These are phyloP conservation scores for Kluyveromyces marxianus DNA, from an alignment of 1,139 yeast genomes.

Conservation along the genomic window DNA sequence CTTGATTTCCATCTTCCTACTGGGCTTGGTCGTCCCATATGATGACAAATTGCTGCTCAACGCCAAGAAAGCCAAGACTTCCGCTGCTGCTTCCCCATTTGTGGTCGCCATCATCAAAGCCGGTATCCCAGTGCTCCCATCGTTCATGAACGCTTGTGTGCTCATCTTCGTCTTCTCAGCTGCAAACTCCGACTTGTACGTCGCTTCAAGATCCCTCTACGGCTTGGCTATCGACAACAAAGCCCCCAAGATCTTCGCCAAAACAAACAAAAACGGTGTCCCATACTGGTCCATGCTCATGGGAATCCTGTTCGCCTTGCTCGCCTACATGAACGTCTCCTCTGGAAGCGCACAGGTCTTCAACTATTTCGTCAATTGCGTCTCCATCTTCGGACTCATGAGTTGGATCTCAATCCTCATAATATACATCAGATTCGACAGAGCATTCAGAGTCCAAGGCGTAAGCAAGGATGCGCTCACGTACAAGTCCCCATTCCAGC, in stretches of 20 bases:
- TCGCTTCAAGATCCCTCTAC: conserved; percentile 61
- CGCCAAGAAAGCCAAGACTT: conserved; percentile 35
- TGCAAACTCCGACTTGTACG: conserved; percentile 65
- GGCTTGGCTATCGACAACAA: conserved; percentile 55
- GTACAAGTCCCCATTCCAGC: conserved; percentile 60
- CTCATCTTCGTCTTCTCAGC: conserved; percentile 65
- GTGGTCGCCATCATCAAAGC: conserved; percentile 57
- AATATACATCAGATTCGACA: conserved; percentile 56
- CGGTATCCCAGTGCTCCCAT: conserved; percentile 52
- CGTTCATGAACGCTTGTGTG: conserved; percentile 61
- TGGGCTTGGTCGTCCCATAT: conserved; percentile 72
- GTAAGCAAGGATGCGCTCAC: conserved; percentile 40
- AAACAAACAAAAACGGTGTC: conserved; percentile 58
- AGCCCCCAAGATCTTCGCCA: conserved; percentile 55
- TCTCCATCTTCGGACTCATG: conserved; percentile 61
- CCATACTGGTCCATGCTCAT: conserved; percentile 47
- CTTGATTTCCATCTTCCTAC: conserved; percentile 53
- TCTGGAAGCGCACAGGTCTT: conserved; percentile 50
- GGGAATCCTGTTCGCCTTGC: conserved; percentile 41
- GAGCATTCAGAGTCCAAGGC: conserved; percentile 63
- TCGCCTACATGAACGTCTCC: conserved; percentile 58
- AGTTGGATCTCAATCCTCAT: conserved; percentile 61
- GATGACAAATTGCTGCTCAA: conserved; percentile 42
- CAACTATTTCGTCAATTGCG: conserved; percentile 60
- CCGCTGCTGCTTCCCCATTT: conserved; percentile 76